phyloP scores from a whole-genome alignment of 352 stramenopile species.

The Pythium apleroticum region DNA sequence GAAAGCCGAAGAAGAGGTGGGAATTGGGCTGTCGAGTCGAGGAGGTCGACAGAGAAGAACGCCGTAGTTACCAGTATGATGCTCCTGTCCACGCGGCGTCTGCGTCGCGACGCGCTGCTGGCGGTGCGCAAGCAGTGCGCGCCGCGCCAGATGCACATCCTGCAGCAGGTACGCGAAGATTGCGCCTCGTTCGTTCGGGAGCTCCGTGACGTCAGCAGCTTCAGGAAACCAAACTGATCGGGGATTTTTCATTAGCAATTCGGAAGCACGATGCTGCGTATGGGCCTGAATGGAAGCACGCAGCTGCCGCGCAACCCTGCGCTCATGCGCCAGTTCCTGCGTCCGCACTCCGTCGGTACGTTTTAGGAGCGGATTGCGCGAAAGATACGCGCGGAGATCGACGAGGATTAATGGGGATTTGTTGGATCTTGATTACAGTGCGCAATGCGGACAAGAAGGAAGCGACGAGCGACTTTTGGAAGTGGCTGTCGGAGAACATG shows the following conservation, averaged over 20 bases:
- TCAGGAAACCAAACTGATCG: not conserved
- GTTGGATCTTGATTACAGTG: constrained; percentile 27
- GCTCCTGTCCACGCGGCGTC: constrained; percentile 56
- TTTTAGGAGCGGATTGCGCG: constrained; percentile 1
- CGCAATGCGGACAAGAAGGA: constrained; percentile 42
- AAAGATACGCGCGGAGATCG: not conserved
- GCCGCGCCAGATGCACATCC: constrained; percentile 60
- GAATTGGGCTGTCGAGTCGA: constrained; percentile 12
- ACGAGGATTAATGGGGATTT: constrained; percentile 9
- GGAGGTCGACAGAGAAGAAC: constrained; percentile 11
- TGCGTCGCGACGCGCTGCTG: constrained; percentile 55
- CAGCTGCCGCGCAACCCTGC: constrained; percentile 39
- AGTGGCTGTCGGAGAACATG: constrained; percentile 82
- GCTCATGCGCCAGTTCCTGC: constrained; percentile 46
- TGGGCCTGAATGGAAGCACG: constrained; percentile 39
- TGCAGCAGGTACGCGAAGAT: constrained; percentile 59
- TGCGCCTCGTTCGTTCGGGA: not conserved
- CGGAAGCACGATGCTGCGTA: constrained; percentile 52
- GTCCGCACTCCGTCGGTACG: constrained; percentile 58
- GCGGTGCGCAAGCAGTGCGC: constrained; percentile 55
- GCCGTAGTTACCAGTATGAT: constrained; percentile 20
- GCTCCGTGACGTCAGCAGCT: not conserved
- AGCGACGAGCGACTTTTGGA: constrained; percentile 61
- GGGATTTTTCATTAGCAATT: constrained; percentile 49
- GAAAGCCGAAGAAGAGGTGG: constrained; percentile 32